Base-by-base conservation (phyloP, 2,329 filamentous ascomycete species). In the Verticillium albo-atrum region DNA sequence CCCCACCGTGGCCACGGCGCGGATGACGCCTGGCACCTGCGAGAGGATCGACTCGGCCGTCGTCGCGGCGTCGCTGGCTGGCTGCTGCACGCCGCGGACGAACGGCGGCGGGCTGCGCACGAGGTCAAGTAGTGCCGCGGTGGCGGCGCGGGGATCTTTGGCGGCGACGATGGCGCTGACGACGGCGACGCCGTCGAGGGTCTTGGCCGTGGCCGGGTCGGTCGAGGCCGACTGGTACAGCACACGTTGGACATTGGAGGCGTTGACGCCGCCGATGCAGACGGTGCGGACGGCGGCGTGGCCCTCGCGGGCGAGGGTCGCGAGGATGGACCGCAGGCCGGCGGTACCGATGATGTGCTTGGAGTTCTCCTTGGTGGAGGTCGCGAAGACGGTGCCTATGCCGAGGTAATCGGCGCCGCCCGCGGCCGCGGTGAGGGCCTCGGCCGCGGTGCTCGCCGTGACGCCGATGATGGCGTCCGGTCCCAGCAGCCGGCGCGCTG, bases 331-430 rank as follows among this genome's bases (percentile, higher is more conserved):
- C 61, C 86, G 85, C 1, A 91, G 82, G 2, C 91, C 91, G 2
- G 85, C 80, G 2, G 90, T 84, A 17, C 91, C 91, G 64, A 94
- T 89, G 67, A 93, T 89, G 30, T 83, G 83, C 70, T 96, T 96
- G 20, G 91, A 92, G 73, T 97, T 90, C 61, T 89, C 90, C 74
- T 97, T 97, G 0, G 92, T 97, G 55, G 86, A 74, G 1, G 94
- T 98, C 17, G 92, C 85, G 75, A 90, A 97, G 63, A 97, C 86
- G 1, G 94, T 95, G 27, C 95, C 94, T 54, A 98, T 87, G 20
- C 94, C 95, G 4, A 98, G 80, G 73, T 98, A 98, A 72, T 95
- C 87, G 28, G 93, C 92, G n/a, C 92, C 92, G 56, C 83, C 84
- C 56, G 83, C 77, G 60, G 90, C 89, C 1, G 93, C 94, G 58